Conservation (phyloP, 768 basidiomycete genomes). For the Jaapia argillacea region DNA sequence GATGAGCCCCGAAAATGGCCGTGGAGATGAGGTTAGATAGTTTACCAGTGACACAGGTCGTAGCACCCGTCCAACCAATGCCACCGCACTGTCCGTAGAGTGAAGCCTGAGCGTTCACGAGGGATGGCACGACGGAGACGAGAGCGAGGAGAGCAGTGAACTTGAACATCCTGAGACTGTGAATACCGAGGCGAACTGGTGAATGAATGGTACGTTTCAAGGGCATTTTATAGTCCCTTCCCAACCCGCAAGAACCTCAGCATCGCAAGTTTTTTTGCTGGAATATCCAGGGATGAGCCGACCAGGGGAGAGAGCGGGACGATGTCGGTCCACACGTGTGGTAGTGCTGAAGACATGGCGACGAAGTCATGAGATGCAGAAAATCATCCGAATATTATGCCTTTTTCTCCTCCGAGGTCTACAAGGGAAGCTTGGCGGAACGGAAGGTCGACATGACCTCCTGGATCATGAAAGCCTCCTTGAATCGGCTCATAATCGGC, state of each 20-base stretch:
- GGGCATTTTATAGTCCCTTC: too few relatives aligned
- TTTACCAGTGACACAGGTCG: too few relatives aligned
- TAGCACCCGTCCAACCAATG: conserved; percentile 32
- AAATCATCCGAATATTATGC: not conserved
- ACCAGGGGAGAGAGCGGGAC: conserved; percentile 17
- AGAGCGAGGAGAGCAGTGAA: conserved; percentile 32
- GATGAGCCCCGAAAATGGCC: too few relatives aligned
- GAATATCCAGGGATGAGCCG: conserved; percentile 20
- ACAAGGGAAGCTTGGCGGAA: too few relatives aligned
- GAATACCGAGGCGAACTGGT: conserved; percentile 1
- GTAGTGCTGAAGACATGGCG: not conserved
- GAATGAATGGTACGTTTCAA: not conserved
- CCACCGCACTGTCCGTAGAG: conserved; percentile 48
- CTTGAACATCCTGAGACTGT: conserved; percentile 41
- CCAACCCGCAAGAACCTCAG: too few relatives aligned
- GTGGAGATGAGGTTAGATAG: too few relatives aligned
- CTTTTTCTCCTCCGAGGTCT: too few relatives aligned
- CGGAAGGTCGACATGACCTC: too few relatives aligned
- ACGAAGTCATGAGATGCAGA: not conserved
- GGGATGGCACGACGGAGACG: conserved; percentile 30
- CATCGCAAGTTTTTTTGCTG: conserved; percentile 1
- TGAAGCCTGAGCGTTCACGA: conserved; percentile 30
- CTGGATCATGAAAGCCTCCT: too few relatives aligned
- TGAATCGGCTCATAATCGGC: too few relatives aligned
- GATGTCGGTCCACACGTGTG: conserved; percentile 13